Base-by-base conservation (phyloP, 164 flowering plant genomes). In the Piper betle region DNA sequence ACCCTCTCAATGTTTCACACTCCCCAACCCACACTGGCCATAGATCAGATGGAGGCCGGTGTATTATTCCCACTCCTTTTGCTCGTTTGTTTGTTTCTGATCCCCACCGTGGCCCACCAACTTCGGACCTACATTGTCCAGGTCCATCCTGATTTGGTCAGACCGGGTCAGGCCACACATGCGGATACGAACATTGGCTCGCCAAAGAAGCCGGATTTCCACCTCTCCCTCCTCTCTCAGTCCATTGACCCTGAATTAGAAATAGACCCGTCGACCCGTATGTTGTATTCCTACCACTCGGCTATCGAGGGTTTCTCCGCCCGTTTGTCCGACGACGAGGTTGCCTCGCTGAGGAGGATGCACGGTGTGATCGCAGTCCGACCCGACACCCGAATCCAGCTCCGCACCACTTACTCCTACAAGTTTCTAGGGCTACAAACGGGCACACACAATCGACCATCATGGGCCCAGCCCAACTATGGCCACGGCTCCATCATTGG, bases 251-350 rank as follows among this genome's bases (percentile, higher is more conserved):
- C 65, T 0, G 79, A 76, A 1, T 33, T 25, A 55, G 58, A 55
- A 19, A 4, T 13, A 55, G 52, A 74, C 62, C 71, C 77, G 17
- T 70, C 82, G 42, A 77, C 84, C 9, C 85, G 94, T 15, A 75
- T 90, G 56, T 79, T 87, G 19, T 87, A 87, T 71, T 87, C 97
- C 4, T 90, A 90, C 64, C 60, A 52, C 43, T 74, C 86, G 12
- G 82, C 89, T 57, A 81, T 90, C 74, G 88, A 84, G 97, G 97
- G n/a, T 25, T 90, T 90, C 53, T 84, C 97, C 1, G 97, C 95
- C 46, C 77, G 65, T n/a, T 74, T 90, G 9, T 68, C 80, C 6
- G 82, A 81, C 53, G 1, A 43, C 2, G 91, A 86, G 72, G 46
- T 77, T n/a, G 57, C 59, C 39, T 59, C 55, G 13, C 19, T 89